These are phyloP conservation scores for Poronia punctata DNA, from an alignment of 495 filamentous ascomycete genomes.

Conservation along the genomic window DNA sequence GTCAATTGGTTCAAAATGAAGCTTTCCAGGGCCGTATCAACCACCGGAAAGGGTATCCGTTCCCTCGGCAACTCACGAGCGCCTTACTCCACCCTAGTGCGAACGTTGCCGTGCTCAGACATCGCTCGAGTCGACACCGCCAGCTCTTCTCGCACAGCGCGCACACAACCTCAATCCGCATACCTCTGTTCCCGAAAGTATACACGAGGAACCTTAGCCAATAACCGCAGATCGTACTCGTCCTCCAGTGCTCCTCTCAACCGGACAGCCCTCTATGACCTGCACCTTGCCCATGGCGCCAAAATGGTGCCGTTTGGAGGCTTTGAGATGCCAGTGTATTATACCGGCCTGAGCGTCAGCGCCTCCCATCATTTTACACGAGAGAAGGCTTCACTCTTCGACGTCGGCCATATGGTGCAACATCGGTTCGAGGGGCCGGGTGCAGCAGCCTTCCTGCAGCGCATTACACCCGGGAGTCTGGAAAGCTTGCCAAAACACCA, in stretches of 20 bases:
- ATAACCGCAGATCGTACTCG: conserved; percentile 19
- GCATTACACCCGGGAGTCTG: conserved; percentile 67
- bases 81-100: conserved; percentile 3
- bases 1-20: conserved; percentile 30
- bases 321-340: conserved; percentile 89
- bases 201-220: conserved; percentile 1
- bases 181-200: conserved; percentile 1
- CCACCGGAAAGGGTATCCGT: conserved; percentile 18
- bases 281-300: conserved; percentile 71
- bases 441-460: conserved; percentile 67
- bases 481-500: conserved; percentile 36
- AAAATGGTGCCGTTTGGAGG: conserved; percentile 98
- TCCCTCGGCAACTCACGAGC: conserved; percentile 8
- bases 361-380: conserved; percentile 85
- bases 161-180: conserved; percentile 8
- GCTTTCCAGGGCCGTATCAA: conserved; percentile 19
- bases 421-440: conserved; percentile 67
- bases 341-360: conserved; percentile 62
- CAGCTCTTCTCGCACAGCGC: conserved; percentile 7
- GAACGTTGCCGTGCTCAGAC: conserved; percentile 12
- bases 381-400: conserved; percentile 80
- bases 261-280: conserved; percentile 75
- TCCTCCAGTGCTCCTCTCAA: conserved; percentile 34
- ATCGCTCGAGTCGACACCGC: conserved; percentile 2
- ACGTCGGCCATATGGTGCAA: conserved; percentile 74